Conservation (phyloP, 2,329 filamentous ascomycete species). For the Apiospora kogelbergensis region DNA sequence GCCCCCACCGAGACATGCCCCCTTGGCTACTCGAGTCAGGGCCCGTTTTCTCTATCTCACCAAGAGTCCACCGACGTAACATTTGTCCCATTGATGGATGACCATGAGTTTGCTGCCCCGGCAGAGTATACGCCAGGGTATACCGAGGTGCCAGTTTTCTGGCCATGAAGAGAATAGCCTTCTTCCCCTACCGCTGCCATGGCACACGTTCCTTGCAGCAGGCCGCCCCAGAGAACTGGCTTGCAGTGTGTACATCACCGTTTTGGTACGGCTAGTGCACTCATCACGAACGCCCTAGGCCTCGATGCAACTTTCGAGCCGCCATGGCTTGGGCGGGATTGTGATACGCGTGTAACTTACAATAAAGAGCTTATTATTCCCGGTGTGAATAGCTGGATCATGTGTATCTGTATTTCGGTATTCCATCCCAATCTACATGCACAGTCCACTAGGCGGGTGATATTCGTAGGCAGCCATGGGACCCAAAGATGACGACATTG, state of each 20-base stretch:
- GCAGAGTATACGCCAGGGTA: too few species aligned
- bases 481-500: conserved; percentile 24
- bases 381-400: background rate
- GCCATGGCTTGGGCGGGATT: background rate
- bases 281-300: background rate
- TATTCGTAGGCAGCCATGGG: background rate
- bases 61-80: background rate
- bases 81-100: background rate
- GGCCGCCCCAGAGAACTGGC: background rate
- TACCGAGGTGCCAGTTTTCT: too few species aligned
- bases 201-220: background rate
- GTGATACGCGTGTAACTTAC: background rate
- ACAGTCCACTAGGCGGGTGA: too few species aligned
- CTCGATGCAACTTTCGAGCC: background rate
- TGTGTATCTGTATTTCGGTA: background rate
- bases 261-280: background rate
- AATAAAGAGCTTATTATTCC: background rate
- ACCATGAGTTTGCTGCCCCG: too few species aligned
- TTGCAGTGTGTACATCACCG: background rate
- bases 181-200: background rate
- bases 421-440: background rate
- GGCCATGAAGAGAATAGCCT: background rate
- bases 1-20: background rate
- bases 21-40: background rate
- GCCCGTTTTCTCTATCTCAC: background rate